Evolutionary conservation across 768 basidiomycete species (phyloP), one percentile per base, ranked within the genome.

Genomic region (Amanita jacksonii): DNA sequence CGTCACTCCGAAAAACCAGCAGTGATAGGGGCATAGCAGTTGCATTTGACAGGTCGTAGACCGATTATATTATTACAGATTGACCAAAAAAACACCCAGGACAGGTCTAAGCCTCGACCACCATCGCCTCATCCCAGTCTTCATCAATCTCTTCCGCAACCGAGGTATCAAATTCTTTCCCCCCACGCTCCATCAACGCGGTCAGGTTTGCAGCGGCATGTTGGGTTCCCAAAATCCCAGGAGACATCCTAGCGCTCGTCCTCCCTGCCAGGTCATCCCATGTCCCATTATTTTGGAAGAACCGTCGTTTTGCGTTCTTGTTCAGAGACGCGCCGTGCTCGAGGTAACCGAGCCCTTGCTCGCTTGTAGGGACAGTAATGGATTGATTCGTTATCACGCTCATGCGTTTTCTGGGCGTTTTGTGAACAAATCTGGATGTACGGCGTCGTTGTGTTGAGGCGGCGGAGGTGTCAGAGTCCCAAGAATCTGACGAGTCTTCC

Each of bases 381-480:
- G 73, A 77, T 43, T 74, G 69, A 46, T 75, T 76, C 13, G 79
- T 81, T 38, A 81, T 41, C 37, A 85, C 66, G 51, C 80, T 84
- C 79, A 86, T 85, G 44, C 78, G 74, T 50, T 75, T 76, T 51
- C 68, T 52, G 52, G 48, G 37, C 28, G 49, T 51, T 41, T 50
- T 54, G 45, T 47, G 52, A 38, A 51, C 58, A 46, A 56, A 53
- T 27, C 59, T 36, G 8, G 42, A 43, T 27, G 31, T 45, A 23
- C 48, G 49, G 12, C 47, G 53, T 41, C 33, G 41, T 45, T 48
- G 54, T 27, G 40, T 54, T 41, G 59, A 57, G 25, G 57, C 52
- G 1, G 66, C 54, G 7, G 76, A 74, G 23, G 68, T 72, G 38
- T 73, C 72, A 6, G 73, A 74, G 43, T 78, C 77, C 47, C 58